These are phyloP conservation scores for Starmerella scarabaei DNA, from an alignment of 805 yeast genomes.

Conservation along the genomic window DNA sequence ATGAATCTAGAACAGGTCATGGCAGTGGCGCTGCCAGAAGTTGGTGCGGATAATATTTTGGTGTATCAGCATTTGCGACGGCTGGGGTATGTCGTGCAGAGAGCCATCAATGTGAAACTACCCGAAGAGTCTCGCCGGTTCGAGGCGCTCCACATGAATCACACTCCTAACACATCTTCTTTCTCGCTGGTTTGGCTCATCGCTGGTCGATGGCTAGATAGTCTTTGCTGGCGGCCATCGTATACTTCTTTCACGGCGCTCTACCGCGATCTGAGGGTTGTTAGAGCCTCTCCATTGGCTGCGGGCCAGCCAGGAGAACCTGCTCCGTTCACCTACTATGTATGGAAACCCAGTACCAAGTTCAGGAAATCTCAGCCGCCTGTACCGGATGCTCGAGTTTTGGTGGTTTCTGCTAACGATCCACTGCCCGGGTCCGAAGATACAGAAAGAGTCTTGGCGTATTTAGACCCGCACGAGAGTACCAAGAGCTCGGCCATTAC, in stretches of 20 bases:
- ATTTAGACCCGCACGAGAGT: slow-evolving; percentile 17
- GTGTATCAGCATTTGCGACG: slow-evolving; percentile 66
- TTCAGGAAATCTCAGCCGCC: slow-evolving; percentile 58
- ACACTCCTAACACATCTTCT: not conserved
- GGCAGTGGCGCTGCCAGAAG: slow-evolving; percentile 30
- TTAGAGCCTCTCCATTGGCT: slow-evolving; percentile 1
- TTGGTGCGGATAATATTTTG: slow-evolving; percentile 25
- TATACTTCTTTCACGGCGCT: slow-evolving; percentile 15
- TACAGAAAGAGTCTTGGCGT: slow-evolving; percentile 26
- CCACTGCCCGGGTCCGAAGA: slow-evolving; percentile 27
- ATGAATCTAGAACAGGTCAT: slow-evolving; percentile 56
- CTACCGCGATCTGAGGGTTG: slow-evolving; percentile 14
- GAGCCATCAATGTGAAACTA: slow-evolving; percentile 1
- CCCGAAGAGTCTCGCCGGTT: not conserved
- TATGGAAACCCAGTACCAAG: slow-evolving; percentile 66
- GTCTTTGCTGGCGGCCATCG: slow-evolving; percentile 18
- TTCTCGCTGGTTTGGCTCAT: slow-evolving; percentile 5
- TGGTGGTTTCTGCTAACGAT: slow-evolving; percentile 37
- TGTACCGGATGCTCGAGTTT: slow-evolving; percentile 63
- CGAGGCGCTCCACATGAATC: not conserved
- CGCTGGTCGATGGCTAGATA: slow-evolving; percentile 2
- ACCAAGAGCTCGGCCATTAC: slow-evolving; percentile 27
- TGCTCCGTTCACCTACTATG: slow-evolving; percentile 40
- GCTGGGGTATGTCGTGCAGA: slow-evolving; percentile 56
- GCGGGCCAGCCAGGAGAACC: slow-evolving; percentile 4